These are phyloP conservation scores for Xylaria castorea DNA, from an alignment of 495 filamentous ascomycete genomes.

Conservation along the genomic window DNA sequence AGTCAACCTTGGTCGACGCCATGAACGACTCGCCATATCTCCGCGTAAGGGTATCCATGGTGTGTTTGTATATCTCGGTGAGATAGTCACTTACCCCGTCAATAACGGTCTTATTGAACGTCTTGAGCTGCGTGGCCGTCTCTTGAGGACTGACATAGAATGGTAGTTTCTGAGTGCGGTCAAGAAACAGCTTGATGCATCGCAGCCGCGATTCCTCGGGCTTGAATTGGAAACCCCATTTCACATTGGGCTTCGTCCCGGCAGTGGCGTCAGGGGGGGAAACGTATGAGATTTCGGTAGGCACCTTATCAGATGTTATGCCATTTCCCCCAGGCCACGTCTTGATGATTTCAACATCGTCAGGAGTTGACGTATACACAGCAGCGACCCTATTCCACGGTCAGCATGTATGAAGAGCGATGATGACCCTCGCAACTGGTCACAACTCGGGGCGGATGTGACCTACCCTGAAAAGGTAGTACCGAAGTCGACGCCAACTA, in stretches of 20 bases:
- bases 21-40: conserved; percentile 69
- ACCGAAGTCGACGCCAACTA: conserved; percentile 73
- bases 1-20: conserved; percentile 65
- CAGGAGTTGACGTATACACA: conserved; percentile 76
- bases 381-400: conserved; percentile 64
- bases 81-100: conserved; percentile 73
- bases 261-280: conserved; percentile 45
- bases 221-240: conserved; percentile 81
- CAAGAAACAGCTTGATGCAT: conserved; percentile 82
- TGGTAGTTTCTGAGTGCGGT: conserved; percentile 76
- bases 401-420: conserved; percentile 18
- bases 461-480: conserved; percentile 74
- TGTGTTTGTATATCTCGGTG: conserved; percentile 72
- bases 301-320: conserved; percentile 73
- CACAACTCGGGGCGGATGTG: background rate
- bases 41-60: conserved; percentile 72
- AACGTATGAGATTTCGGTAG: conserved; percentile 66
- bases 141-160: conserved; percentile 78
- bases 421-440: background rate
- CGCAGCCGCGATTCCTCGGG: conserved; percentile 75
- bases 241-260: conserved; percentile 51
- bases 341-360: conserved; percentile 82
- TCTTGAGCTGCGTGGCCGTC: conserved; percentile 74
- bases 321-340: conserved; percentile 80
- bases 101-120: conserved; percentile 64